Evolutionary conservation across 2,329 filamentous ascomycete species (phyloP).

Genomic region (Neonectria magnoliae): DNA sequence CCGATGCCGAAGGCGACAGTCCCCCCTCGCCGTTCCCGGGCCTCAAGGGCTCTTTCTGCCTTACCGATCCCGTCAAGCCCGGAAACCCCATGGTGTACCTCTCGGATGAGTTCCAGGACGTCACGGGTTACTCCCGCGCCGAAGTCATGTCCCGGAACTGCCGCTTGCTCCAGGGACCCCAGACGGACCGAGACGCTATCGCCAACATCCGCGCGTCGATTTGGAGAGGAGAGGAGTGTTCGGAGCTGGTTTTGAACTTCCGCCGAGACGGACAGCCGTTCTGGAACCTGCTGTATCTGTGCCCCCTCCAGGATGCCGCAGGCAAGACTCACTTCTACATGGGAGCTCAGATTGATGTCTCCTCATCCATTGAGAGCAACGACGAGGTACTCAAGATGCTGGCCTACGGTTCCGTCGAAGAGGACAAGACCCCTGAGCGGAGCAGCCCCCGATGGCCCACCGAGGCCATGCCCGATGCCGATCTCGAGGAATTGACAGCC

Average conservation of each 20-base stretch:
- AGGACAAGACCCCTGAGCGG: slow-evolving; percentile 28
- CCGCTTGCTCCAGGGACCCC: slow-evolving; percentile 59
- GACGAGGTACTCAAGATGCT: slow-evolving; percentile 63
- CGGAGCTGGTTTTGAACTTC: slow-evolving; percentile 63
- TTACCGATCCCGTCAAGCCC: slow-evolving; percentile 61
- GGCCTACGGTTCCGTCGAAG: slow-evolving; percentile 46
- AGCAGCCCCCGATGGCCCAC: slow-evolving; percentile 27
- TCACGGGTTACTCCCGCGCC: slow-evolving; percentile 59
- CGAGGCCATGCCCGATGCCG: slow-evolving; percentile 32
- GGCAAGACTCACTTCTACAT: slow-evolving; percentile 64
- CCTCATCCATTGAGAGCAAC: slow-evolving; percentile 60
- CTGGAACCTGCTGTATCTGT: slow-evolving; percentile 66
- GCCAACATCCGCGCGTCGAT: slow-evolving; percentile 55
- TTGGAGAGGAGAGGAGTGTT: slow-evolving; percentile 53
- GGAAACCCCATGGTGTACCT: slow-evolving; percentile 62
- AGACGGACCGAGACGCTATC: slow-evolving; percentile 55
- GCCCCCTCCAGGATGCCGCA: slow-evolving; percentile 59
- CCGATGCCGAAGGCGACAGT: slow-evolving; percentile 44
- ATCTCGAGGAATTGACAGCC: slow-evolving; percentile 43
- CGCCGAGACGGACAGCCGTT: slow-evolving; percentile 62
- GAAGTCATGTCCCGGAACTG: slow-evolving; percentile 62
- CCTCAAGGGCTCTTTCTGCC: slow-evolving; percentile 66
- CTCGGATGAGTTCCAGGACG: slow-evolving; percentile 61
- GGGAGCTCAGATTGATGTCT: slow-evolving; percentile 67
- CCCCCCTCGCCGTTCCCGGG: slow-evolving; percentile 57